Percentiles rank a stretch among this genome's conserved stretches.
Evolutionary conservation across 2,329 filamentous ascomycete species (phyloP).

Genomic region (Tolypocladium tropicale): DNA sequence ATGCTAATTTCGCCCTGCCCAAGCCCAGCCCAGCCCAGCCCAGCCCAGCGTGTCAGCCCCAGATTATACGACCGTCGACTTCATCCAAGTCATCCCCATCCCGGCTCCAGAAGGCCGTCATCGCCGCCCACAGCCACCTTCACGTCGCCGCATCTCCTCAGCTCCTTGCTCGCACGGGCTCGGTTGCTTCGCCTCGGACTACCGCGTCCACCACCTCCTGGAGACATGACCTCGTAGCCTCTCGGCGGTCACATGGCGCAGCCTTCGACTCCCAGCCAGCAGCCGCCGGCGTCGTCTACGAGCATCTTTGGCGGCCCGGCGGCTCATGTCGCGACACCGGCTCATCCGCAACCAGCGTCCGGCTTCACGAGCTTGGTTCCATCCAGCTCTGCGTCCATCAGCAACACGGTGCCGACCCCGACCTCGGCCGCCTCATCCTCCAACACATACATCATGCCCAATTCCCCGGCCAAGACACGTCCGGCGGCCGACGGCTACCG

Average conservation of each 20-base stretch:
- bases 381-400: constrained; percentile 14
- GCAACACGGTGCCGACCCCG: constrained; percentile 10
- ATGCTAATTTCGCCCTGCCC: background rate
- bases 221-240: constrained; percentile 1
- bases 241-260: constrained; percentile 26
- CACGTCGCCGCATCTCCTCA: background rate
- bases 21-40: too few species aligned
- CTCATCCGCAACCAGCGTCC: constrained; percentile 15
- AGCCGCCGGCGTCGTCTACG: constrained; percentile 23
- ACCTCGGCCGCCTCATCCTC: constrained; percentile 30
- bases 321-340: constrained; percentile 13
- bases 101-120: background rate
- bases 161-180: too few species aligned
- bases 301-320: constrained; percentile 34
- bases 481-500: constrained; percentile 64
- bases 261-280: constrained; percentile 34
- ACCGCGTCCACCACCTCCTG: background rate
- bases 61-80: background rate
- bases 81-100: background rate
- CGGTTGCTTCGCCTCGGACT: background rate
- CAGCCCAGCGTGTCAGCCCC: background rate
- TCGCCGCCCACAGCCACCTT: background rate
- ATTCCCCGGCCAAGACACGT: constrained; percentile 62
- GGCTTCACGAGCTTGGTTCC: constrained; percentile 13
- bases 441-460: constrained; percentile 86